Evolutionary conservation across 2,329 filamentous ascomycete genomes (phyloP).

Genomic region (Pestalotiopsis sp.): DNA sequence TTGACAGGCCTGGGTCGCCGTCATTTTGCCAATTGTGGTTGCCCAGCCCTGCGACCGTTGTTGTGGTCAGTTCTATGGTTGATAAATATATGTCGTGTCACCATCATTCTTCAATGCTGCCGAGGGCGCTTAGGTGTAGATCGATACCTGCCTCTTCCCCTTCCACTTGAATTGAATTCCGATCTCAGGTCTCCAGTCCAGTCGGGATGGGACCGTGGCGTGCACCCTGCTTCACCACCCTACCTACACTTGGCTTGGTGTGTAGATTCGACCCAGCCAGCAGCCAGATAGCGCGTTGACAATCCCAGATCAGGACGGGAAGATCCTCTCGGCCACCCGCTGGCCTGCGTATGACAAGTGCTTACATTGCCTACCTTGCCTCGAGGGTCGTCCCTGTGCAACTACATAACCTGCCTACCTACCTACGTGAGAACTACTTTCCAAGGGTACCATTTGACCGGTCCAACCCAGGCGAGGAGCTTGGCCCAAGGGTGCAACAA

Average conservation of each 20-base stretch:
- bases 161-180: neutral
- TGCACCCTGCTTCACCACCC: neutral
- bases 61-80: neutral
- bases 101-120: neutral
- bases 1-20: neutral
- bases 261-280: neutral
- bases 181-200: neutral
- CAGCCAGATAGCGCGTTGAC: neutral
- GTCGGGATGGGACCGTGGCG: neutral
- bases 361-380: neutral
- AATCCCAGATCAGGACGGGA: constrained; percentile 4
- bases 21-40: neutral
- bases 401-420: neutral
- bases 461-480: neutral
- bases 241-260: neutral
- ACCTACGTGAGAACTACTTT: neutral
- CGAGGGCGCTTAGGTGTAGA: neutral
- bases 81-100: neutral
- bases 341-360: neutral
- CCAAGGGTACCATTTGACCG: neutral
- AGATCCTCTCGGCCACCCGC: neutral
- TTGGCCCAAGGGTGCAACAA: neutral
- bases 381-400: neutral
- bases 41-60: neutral
- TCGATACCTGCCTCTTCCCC: neutral